These are phyloP conservation scores for Exophiala sideris DNA, from an alignment of 2,329 filamentous ascomycete genomes.

Conservation along the genomic window DNA sequence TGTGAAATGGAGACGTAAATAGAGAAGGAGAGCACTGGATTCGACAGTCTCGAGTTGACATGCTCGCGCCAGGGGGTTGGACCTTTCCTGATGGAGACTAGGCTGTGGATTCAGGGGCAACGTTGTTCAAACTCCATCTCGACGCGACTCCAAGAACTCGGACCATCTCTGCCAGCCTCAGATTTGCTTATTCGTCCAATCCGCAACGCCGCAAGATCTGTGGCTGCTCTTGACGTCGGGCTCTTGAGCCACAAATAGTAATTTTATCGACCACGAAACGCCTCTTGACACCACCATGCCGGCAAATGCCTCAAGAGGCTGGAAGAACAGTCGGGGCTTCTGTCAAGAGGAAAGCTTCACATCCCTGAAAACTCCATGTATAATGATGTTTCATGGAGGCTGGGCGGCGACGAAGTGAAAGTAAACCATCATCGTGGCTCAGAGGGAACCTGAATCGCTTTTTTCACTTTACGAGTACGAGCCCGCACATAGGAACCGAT, in stretches of 20 bases:
- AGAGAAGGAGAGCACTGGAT: neutral
- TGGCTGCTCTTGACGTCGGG: slow-evolving; percentile 1
- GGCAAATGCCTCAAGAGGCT: too few species aligned
- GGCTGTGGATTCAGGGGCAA: slow-evolving; percentile 11
- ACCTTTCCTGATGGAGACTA: slow-evolving; percentile 8
- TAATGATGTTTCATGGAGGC: too few species aligned
- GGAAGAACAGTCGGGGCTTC: too few species aligned
- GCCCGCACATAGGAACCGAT: too few species aligned
- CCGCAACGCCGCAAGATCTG: slow-evolving; percentile 1
- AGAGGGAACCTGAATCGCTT: too few species aligned
- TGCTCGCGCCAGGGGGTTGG: slow-evolving; percentile 9
- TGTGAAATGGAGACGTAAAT: neutral
- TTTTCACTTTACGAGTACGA: too few species aligned
- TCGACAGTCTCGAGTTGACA: slow-evolving; percentile 1
- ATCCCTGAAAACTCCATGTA: too few species aligned
- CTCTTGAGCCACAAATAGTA: neutral
- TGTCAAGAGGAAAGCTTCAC: too few species aligned
- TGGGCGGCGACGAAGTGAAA: too few species aligned
- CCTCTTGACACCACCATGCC: too few species aligned
- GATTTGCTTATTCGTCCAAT: neutral
- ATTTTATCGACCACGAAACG: neutral
- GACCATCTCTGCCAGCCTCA: neutral
- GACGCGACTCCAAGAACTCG: neutral
- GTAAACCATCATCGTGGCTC: too few species aligned
- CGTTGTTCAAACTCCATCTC: neutral